phyloP scores from a whole-genome alignment of 306 rosid species.

The Glycine tomentella region DNA sequence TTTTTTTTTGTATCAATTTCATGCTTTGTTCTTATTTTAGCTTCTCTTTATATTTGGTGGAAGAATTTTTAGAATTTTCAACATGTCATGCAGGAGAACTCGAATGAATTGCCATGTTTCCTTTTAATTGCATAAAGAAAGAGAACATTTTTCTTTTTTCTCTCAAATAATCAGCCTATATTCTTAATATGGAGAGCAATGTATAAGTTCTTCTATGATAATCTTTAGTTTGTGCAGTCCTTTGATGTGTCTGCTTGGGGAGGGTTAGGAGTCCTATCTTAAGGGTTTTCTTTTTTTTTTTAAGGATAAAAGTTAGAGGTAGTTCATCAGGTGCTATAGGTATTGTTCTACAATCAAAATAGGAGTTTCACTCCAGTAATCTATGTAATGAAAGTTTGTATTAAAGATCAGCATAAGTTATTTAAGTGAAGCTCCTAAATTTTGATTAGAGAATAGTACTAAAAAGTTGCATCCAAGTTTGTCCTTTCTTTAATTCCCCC shows the following conservation, averaged over 20 bases:
- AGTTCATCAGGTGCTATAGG: not conserved
- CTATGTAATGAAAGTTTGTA: not conserved
- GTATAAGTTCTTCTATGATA: not conserved
- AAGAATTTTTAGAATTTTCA: not conserved
- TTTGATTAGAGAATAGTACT: not conserved
- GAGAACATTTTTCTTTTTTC: not conserved
- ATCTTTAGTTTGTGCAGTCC: constrained; percentile 5
- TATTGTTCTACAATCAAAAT: not conserved
- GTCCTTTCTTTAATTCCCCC: not conserved
- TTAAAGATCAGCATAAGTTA: not conserved
- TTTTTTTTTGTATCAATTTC: not conserved
- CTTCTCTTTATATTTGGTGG: not conserved
- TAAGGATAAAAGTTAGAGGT: not conserved
- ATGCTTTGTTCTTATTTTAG: not conserved
- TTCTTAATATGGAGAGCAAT: constrained; percentile 7
- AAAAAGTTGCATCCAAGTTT: not conserved
- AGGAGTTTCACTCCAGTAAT: not conserved
- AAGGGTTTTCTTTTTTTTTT: not conserved
- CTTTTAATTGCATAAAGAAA: constrained; percentile 4
- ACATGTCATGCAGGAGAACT: constrained; percentile 3
- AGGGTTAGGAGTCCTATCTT: not conserved
- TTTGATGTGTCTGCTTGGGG: constrained; percentile 10
- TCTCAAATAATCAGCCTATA: not conserved
- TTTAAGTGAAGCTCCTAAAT: not conserved
- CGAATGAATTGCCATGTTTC: constrained; percentile 11